Base-by-base conservation (phyloP, 2,329 filamentous ascomycete genomes). In the Diaporthe humulicola region DNA sequence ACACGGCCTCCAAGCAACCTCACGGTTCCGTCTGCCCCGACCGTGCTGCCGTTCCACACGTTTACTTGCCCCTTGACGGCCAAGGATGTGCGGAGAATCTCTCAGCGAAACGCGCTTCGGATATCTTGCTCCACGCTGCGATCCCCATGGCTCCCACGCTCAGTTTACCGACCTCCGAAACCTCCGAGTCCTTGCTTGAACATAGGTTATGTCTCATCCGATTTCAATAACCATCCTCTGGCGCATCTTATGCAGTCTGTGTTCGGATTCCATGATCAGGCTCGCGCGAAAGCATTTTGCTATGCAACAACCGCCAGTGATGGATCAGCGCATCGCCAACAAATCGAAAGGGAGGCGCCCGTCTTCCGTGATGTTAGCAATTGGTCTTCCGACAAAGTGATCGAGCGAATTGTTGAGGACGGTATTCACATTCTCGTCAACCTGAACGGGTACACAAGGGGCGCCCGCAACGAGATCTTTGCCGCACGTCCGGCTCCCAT, bases 221-320 rank as follows among this genome's bases (percentile, higher is more conserved):
- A 99, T 84, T 99, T 99, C 85, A 99, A 99, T 81, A 99, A 99
- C 79, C 97, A 99, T 81, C 97, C 97, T 5, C 87, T 99, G 45
- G 97, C 97, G 33, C 97, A 99, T 85, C 84, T 99, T 88, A 99
- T 99, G 97, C 97, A 99, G 85, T 98, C 97, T 1, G 96, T 98
- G 8, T 99, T 99, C 84, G 97, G 97, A 0, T 88, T 98, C 74
- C 97, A 99, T 81, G 88, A 98, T 79, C 88, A 88, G 0, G 84
- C 83, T 33, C 91, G 93, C 36, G 94, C 95, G 22, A 94, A 93
- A 79, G 96, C 97, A 0, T 95, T 96, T 81, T 99, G 97, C 83
- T 99, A 99, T 82, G 97, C 97, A 17, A 99, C 97, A 1, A 98
- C 97, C 0, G 88, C 93, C 1, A 98, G 96, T 81, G 97, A 99